Evolutionary conservation across 2,329 filamentous ascomycete genomes (phyloP).

Genomic region (Juglanconis sp.): DNA sequence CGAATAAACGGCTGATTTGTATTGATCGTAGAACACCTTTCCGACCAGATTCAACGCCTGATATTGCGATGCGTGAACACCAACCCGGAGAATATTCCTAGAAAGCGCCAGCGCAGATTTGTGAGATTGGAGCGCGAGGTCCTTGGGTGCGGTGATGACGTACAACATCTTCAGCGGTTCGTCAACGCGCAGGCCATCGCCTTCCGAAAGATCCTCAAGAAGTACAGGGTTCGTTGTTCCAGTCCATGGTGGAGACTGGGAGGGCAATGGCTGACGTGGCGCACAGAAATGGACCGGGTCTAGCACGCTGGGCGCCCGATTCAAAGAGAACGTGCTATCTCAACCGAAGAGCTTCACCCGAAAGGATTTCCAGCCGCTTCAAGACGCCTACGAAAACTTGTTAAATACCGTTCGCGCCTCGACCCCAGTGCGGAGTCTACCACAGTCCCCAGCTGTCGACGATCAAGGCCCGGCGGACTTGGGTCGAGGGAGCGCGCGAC

Average conservation of each 20-base stretch:
- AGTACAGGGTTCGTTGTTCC: conserved; percentile 61
- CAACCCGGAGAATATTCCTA: conserved; percentile 30
- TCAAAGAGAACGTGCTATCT: conserved; percentile 63
- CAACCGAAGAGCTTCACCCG: conserved; percentile 70
- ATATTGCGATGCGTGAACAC: conserved; percentile 40
- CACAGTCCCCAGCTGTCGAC: conserved; percentile 36
- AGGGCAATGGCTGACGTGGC: background rate
- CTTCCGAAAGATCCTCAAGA: conserved; percentile 81
- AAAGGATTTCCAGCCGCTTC: conserved; percentile 54
- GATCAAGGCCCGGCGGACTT: conserved; percentile 22
- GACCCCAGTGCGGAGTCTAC: conserved; percentile 37
- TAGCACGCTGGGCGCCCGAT: conserved; percentile 58
- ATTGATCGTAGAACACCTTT: conserved; percentile 42
- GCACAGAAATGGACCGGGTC: conserved; percentile 78
- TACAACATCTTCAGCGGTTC: conserved; percentile 68
- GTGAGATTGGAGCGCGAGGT: conserved; percentile 52
- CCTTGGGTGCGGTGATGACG: conserved; percentile 65
- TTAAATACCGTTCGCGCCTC: conserved; percentile 44
- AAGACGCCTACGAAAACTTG: conserved; percentile 44
- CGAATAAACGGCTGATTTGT: background rate
- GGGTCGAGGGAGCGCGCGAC: conserved; percentile 14
- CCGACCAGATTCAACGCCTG: conserved; percentile 45
- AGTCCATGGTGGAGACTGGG: background rate
- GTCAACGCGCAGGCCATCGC: conserved; percentile 70
- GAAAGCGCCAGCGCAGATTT: conserved; percentile 50